Base-by-base conservation (phyloP, 768 basidiomycete species). In the Rubroboletus pulcherrimus region DNA sequence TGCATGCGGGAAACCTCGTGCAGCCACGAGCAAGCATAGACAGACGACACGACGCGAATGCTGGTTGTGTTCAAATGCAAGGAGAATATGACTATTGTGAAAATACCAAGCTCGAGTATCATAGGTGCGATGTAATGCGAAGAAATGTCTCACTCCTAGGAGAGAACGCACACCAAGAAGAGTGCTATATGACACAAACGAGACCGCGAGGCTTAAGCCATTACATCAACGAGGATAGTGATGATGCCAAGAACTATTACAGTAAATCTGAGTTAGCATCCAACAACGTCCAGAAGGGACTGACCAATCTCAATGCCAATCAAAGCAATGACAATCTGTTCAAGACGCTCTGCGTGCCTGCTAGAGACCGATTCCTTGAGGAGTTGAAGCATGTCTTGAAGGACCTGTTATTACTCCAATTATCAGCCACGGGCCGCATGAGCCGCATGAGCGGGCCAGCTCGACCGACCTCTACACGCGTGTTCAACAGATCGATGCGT, bases 351-450 rank as follows among this genome's bases (percentile, higher is more conserved):
- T 1, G 92, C 85, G 65, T 97, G 93, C 63, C 86, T 84, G 61
- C 86, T 93, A 29, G 91, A 91, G 26, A 96, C 94, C 11, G 91
- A 91, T 73, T 97, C 95, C 72, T 98, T 98, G 50, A 98, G 76
- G 49, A 98, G 81, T 66, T 93, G 89, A 11, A 98, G 82, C 91
- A 98, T 96, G 71, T 98, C 95, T 78, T 98, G 95, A 35, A 98
- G 74, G 49, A 98, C 91, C 91, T 94, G 61, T 35, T 43, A 9
- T 26, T 35, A 29, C 24, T 38, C 42, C 39, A 5, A 14, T 33
- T 7, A 44, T 60, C 42, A 67, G 42, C 46, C 19, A 39, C 43
- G 10, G 5, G 44, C 8, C 49, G 42, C 31, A 46, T 44, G 24
- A 41, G 35, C 7, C 38, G 19, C n/a, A 26, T 30, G 41, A 40